These are phyloP conservation scores for Aspergillus persii DNA, from an alignment of 2,329 filamentous ascomycete genomes.

Conservation along the genomic window DNA sequence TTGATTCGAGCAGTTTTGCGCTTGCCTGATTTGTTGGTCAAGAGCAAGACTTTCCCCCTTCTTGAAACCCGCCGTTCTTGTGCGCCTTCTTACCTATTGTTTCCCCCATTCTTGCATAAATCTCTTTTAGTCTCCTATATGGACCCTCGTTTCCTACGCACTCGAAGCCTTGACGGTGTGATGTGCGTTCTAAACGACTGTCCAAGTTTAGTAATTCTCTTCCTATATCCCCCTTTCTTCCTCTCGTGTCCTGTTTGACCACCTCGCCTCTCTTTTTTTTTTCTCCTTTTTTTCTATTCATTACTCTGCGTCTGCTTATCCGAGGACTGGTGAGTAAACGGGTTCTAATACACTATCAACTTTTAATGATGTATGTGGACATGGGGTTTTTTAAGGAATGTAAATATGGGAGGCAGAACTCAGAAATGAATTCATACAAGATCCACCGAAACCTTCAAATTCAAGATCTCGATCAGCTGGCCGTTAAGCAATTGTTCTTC, in stretches of 20 bases:
- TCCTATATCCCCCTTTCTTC: slow-evolving; percentile 2
- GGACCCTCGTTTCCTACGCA: slow-evolving; percentile 17
- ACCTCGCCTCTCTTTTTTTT: slow-evolving; percentile 1
- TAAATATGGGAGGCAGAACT: slow-evolving; percentile 32
- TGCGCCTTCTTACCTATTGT: background rate
- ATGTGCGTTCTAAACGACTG: slow-evolving; percentile 11
- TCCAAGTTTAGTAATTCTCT: slow-evolving; percentile 9
- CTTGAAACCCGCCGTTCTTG: background rate
- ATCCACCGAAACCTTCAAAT: background rate
- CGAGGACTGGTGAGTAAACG: slow-evolving; percentile 20
- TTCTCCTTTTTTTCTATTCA: slow-evolving; percentile 6
- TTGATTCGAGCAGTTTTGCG: slow-evolving; percentile 11
- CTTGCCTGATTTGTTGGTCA: slow-evolving; percentile 4
- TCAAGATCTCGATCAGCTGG: background rate
- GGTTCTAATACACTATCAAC: slow-evolving; percentile 27
- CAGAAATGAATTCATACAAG: background rate
- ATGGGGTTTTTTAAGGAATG: slow-evolving; percentile 29
- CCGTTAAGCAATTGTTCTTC: too few species aligned
- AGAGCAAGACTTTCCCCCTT: slow-evolving; percentile 13
- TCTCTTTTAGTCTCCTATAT: slow-evolving; percentile 16
- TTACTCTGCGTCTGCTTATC: slow-evolving; percentile 17
- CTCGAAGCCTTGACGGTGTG: slow-evolving; percentile 33
- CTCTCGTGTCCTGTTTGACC: slow-evolving; percentile 5
- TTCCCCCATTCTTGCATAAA: slow-evolving; percentile 8
- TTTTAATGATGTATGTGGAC: slow-evolving; percentile 37